Percentiles rank a stretch among this genome's conserved stretches.
phyloP scores from a whole-genome alignment of 192 early-diverging fungal genomes.

The Umbelopsis ramanniana region DNA sequence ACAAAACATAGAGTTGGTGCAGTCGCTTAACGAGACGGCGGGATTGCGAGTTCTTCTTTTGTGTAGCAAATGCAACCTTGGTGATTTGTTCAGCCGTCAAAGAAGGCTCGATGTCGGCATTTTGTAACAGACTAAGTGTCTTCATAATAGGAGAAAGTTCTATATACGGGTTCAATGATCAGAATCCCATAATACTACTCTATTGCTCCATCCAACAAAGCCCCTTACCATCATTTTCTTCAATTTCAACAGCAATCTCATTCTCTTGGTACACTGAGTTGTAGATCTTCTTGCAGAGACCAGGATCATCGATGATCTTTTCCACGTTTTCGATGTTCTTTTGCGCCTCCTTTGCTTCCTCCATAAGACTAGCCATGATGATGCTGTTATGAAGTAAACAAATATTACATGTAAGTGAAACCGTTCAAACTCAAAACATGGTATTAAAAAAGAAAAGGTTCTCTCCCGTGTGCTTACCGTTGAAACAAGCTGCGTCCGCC shows the following conservation, averaged over 20 bases:
- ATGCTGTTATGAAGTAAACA: constrained; percentile 37
- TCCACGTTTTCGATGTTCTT: constrained; percentile 45
- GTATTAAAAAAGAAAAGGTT: no score
- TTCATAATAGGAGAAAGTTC: constrained; percentile 13
- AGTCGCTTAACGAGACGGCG: constrained; percentile 40
- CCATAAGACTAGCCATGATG: constrained; percentile 55
- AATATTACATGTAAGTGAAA: neutral
- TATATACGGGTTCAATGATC: neutral
- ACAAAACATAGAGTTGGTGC: constrained; percentile 49
- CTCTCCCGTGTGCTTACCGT: constrained; percentile 32
- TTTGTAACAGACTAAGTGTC: constrained; percentile 21
- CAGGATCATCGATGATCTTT: constrained; percentile 34
- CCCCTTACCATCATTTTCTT: constrained; percentile 4
- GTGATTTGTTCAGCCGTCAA: constrained; percentile 31
- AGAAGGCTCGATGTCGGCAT: constrained; percentile 23
- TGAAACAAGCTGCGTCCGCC: constrained; percentile 57
- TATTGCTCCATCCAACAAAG: neutral
- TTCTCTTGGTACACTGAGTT: constrained; percentile 47
- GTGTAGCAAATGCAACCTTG: constrained; percentile 21
- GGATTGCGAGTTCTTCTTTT: constrained; percentile 18
- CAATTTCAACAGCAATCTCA: neutral
- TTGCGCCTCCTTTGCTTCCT: constrained; percentile 52
- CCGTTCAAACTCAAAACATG: no score
- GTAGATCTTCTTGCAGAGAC: constrained; percentile 52
- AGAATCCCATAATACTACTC: no score